Evolutionary conservation across 2,329 filamentous ascomycete species (phyloP).

Genomic region (Exophiala calicioides): DNA sequence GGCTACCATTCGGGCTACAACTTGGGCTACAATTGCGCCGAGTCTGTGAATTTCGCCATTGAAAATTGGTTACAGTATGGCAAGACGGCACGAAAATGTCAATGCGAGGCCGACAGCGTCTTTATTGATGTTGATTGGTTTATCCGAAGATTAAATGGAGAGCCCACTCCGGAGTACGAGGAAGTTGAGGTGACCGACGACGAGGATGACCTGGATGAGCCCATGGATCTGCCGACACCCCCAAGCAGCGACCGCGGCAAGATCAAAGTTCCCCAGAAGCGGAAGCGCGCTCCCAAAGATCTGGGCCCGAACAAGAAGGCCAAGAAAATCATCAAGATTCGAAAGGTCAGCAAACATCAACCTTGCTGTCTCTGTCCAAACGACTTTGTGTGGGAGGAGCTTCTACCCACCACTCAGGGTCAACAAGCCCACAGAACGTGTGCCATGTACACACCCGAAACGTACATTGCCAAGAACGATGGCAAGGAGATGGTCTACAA

Average conservation of each 20-base stretch:
- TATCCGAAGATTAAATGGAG: slow-evolving; percentile 87
- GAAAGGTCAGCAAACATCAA: slow-evolving; percentile 55
- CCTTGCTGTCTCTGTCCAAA: slow-evolving; percentile 93
- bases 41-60: slow-evolving; percentile 96
- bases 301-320: slow-evolving; percentile 54
- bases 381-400: slow-evolving; percentile 74
- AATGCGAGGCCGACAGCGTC: slow-evolving; percentile 95
- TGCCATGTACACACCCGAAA: slow-evolving; percentile 88
- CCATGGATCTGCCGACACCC: slow-evolving; percentile 74
- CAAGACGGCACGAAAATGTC: slow-evolving; percentile 92
- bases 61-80: slow-evolving; percentile 95
- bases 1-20: slow-evolving; percentile 99
- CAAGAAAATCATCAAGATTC: slow-evolving; percentile 75
- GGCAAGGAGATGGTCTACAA: slow-evolving; percentile 75
- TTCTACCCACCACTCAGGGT: slow-evolving; percentile 86
- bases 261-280: slow-evolving; percentile 59
- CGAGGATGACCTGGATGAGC: slow-evolving; percentile 61
- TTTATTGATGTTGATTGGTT: slow-evolving; percentile 98
- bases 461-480: slow-evolving; percentile 73
- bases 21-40: slow-evolving; percentile 95
- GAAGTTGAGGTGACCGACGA: slow-evolving; percentile 61
- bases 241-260: slow-evolving; percentile 73
- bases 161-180: slow-evolving; percentile 60
- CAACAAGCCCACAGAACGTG: slow-evolving; percentile 85
- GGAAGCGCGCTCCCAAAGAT: slow-evolving; percentile 58